Conservation (phyloP, 106 monocot genomes). For the Agapanthus africanus region DNA sequence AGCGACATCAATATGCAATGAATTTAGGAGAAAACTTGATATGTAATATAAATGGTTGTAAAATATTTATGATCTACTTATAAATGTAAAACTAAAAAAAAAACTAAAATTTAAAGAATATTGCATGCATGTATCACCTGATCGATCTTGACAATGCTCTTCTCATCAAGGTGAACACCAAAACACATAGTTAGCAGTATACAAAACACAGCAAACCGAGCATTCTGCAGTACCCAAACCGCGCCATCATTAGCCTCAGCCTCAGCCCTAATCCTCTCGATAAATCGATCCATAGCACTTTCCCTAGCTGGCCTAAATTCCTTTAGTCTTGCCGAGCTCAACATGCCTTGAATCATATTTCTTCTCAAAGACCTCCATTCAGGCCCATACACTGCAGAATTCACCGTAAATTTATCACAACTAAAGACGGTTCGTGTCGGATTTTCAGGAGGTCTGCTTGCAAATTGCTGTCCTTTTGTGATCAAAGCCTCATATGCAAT, state of each 20-base stretch:
- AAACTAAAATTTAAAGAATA: no score
- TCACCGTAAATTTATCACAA: slow-evolving; percentile 77
- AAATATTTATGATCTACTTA: no score
- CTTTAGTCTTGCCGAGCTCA: slow-evolving; percentile 37
- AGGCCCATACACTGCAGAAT: slow-evolving; percentile 66
- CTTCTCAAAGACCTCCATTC: slow-evolving; percentile 77
- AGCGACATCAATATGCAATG: no score
- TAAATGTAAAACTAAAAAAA: no score
- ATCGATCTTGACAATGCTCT: slow-evolving; percentile 37
- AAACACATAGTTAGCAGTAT: no score
- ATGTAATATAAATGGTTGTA: no score
- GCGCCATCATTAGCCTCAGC: no score
- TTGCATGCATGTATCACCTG: slow-evolving; percentile 9
- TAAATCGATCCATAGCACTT: slow-evolving; percentile 63
- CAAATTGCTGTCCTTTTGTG: slow-evolving; percentile 47
- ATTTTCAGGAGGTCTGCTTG: slow-evolving; percentile 63
- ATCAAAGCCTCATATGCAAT: slow-evolving; percentile 69
- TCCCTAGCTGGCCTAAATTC: slow-evolving; percentile 38
- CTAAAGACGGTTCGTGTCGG: slow-evolving; percentile 58
- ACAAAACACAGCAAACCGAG: no score
- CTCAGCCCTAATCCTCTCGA: slow-evolving; percentile 43
- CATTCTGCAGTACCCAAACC: no score
- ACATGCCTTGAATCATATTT: slow-evolving; percentile 88
- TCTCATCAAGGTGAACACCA: no score
- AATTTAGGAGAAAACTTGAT: no score